These are phyloP conservation scores for Tricholoma matsutake DNA, from an alignment of 768 basidiomycete species.

Conservation along the genomic window DNA sequence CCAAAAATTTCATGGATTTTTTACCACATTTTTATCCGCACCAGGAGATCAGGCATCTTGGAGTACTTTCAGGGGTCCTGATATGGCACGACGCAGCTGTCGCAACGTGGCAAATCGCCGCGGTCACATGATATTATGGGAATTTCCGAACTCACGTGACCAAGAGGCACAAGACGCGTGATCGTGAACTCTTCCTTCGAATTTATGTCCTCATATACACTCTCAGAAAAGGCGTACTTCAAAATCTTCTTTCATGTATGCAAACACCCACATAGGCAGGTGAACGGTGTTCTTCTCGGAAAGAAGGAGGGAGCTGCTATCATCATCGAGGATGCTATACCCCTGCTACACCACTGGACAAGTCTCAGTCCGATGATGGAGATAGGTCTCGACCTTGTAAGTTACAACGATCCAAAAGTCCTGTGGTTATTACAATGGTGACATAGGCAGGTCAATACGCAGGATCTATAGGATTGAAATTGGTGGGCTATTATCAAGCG, in stretches of 20 bases:
- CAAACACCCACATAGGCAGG: slow-evolving; percentile 71
- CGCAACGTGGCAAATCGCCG: too few relatives aligned
- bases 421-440: neutral
- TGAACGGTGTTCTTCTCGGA: slow-evolving; percentile 78
- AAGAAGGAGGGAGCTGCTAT: slow-evolving; percentile 37
- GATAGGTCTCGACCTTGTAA: slow-evolving; percentile 73
- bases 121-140: too few relatives aligned
- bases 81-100: too few relatives aligned
- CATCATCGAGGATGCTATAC: slow-evolving; percentile 62
- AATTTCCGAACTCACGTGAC: too few relatives aligned
- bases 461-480: slow-evolving; percentile 42
- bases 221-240: slow-evolving; percentile 62
- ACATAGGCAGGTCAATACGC: slow-evolving; percentile 60
- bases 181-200: neutral
- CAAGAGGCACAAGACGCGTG: neutral
- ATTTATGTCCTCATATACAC: slow-evolving; percentile 42
- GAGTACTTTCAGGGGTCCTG: too few relatives aligned
- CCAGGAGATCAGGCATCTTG: too few relatives aligned
- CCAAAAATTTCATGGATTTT: too few relatives aligned
- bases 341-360: slow-evolving; percentile 84
- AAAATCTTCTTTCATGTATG: slow-evolving; percentile 78
- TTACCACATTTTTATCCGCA: too few relatives aligned
- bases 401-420: slow-evolving; percentile 17
- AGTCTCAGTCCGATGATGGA: slow-evolving; percentile 85
- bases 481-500: slow-evolving; percentile 79